phyloP scores from a whole-genome alignment of 1,284 basidiomycete genomes.

The Trichosporon coremiiforme region DNA sequence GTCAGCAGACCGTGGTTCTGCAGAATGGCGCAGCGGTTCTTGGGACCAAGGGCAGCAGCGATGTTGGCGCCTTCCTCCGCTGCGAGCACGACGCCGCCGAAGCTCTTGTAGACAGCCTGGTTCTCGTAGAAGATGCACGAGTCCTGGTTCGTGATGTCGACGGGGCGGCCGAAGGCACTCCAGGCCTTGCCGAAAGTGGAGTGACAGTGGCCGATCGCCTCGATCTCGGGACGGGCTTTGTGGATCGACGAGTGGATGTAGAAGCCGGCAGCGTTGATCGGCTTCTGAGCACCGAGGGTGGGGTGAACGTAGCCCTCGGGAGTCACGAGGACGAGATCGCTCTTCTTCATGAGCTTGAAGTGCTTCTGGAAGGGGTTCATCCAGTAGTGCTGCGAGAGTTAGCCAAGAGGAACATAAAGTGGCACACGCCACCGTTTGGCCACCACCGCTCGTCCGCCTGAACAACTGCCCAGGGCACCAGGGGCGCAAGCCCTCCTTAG shows the following conservation, averaged over 20 bases:
- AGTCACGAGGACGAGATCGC: conserved; percentile 48
- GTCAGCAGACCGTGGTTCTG: conserved; percentile 67
- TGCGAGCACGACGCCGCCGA: conserved; percentile 64
- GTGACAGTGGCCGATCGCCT: conserved; percentile 69
- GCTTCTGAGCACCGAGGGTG: conserved; percentile 47
- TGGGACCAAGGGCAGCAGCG: conserved; percentile 62
- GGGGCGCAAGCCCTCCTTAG: too few species aligned
- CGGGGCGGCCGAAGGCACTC: conserved; percentile 37
- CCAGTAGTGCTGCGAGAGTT: conserved; percentile 39
- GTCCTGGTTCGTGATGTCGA: conserved; percentile 53
- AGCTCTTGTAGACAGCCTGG: conserved; percentile 54
- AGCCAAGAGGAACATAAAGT: neutral
- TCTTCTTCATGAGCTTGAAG: conserved; percentile 31
- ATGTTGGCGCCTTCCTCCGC: conserved; percentile 66
- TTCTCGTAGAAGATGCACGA: conserved; percentile 44
- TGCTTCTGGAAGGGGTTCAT: conserved; percentile 53
- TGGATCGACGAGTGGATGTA: conserved; percentile 65
- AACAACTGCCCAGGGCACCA: too few species aligned
- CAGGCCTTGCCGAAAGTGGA: conserved; percentile 55
- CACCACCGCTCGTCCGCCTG: too few species aligned
- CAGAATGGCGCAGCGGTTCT: conserved; percentile 53
- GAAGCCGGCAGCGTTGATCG: conserved; percentile 59
- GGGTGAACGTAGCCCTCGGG: conserved; percentile 49
- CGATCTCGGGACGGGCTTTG: conserved; percentile 64
- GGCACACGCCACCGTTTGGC: too few species aligned